Base-by-base conservation (phyloP, 306 rosid species). In the Lithocarpus polystachyus region DNA sequence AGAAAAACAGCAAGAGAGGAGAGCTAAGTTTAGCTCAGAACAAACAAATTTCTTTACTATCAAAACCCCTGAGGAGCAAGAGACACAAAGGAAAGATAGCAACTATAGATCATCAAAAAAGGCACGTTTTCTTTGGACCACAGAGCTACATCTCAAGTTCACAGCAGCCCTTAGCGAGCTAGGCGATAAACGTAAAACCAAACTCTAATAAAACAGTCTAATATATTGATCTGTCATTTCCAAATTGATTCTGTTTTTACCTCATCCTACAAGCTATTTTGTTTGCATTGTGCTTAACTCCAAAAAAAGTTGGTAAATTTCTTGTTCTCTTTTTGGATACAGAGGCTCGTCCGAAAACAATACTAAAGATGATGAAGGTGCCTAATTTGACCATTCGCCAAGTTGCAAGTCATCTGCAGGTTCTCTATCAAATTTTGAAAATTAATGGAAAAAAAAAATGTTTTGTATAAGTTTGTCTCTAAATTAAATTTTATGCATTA, bases 361-460 rank as follows among this genome's bases (percentile, higher is more conserved):
- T 91, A 72, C 31, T 64, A 31, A 45, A 57, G 56, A 0, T 20
- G 82, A 86, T 91, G 90, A 80, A 83, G n/a, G 87, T 51, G 55
- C 82, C 82, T 56, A 6, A 56, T 40, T 53, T 89, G 59, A 82
- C 93, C 9, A 26, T 51, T n/a, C 82, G 82, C 70, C 93, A 91
- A 29, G 84, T 89, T 65, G 85, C 90, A 14, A 91, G 89, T 64
- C 90, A 91, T 76, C 79, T 84, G 17, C 92, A 89, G 96, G 93
- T 90, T 82, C 74, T 77, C 48, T 29, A 78, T 74, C 31, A 61
- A 64, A 60, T 29, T 51, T 56, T 75, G 22, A 72, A 59, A 61
- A 62, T 43, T 24, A 28, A 71, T 64, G 13, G 23, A 37, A 14
- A 19, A 53, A 15, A 13, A 20, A 14, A 35, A 5, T 8, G 20